Evolutionary conservation across 345 rosid genomes (phyloP), one percentile per base, ranked within the genome.

Genomic region (Moricandia arvensis): DNA sequence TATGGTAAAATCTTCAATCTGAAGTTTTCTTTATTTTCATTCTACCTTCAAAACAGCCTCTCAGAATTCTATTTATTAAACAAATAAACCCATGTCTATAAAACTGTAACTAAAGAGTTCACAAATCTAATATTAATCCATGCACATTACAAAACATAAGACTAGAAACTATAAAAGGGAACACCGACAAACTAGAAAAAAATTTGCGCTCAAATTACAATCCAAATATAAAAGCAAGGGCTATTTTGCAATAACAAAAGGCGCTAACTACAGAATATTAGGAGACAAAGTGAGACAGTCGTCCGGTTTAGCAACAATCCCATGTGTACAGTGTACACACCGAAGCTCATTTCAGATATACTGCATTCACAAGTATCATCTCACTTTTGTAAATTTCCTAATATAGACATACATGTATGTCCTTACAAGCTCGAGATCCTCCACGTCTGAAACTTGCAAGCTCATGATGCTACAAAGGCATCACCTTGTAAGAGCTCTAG

Each of bases 381-480:
- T 49, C 57, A 49, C 57, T 16, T 49, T 16, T 7, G 24, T 49
- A 3, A 16, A 16, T 47, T 6, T 47, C 54, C 9, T n/a, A 47
- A 47, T 47, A 47, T 47, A 37, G n/a, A 47, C 54, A 15, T 15
- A 47, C 54, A 15, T 6, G 7, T 15, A n/a, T 16, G 8, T 47
- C 15, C 54, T 15, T 47, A 47, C 21, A 47, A 15, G 54, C 43
- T 37, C 43, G 12, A 11, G 12, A 1, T 37, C 70, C 18, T 76
- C 34, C 31, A 30, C 31, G 10, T 34, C 60, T 64, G 21, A 34
- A 64, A 16, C 61, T 64, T 64, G 58, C 76, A 64, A 77, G 66
- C 75, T 58, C 55, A 45, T 64, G 47, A 77, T 70, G 80, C 59
- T 53, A 5, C 24, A 57, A 31, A 70, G 49, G 2, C 8, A 37